Evolutionary conservation across 208 protist species (phyloP), one percentile per base, ranked within the genome.

Genomic region (Leishmania amazonensis): DNA sequence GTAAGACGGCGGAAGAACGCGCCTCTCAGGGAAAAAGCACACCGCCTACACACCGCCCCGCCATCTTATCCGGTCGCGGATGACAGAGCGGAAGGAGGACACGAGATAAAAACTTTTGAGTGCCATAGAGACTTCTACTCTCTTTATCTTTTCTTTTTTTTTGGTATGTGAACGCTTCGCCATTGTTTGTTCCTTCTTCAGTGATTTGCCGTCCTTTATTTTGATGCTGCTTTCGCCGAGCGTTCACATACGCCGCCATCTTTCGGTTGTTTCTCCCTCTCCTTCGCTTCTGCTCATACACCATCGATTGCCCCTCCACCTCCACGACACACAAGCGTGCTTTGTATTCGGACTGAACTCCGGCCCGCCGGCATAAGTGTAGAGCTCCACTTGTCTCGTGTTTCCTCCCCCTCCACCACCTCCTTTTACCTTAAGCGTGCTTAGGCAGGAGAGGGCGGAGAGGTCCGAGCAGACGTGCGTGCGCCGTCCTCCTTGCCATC

Each of bases 91-190:
- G 72, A 57, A 13, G 15, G 38, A 76, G 49, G 35, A 47, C 3
- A 62, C 17, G n/a, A 38, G 7, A 60, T 5, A 57, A 19, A 76
- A 42, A 38, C 21, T 15, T 19, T 38, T 38, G 35, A 74, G n/a
- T 81, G 7, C 70, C 19, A 79, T 45, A 74, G 65, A 70, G 64
- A 42, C 2, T 64, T 60, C 35, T 79, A 24, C 31, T 62, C 47
- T 45, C 13, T 9, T 86, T 60, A 9, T 6, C 17, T 17, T n/a
- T 2, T 73, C 8, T 3, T 15, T 9, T 47, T 65, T 3, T 31
- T 21, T 67, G 24, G 8, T 67, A n/a, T 67, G 24, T 38, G 60
- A 31, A n/a, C 28, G 4, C 11, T 67, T 67, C 11, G n/a, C 4
- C 60, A 31, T 67, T 67, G n/a, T 13, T 28, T 64, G 5, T 67